Evolutionary conservation across 306 rosid species (phyloP), one percentile per base, ranked within the genome.

Genomic region (Argentina anserina): DNA sequence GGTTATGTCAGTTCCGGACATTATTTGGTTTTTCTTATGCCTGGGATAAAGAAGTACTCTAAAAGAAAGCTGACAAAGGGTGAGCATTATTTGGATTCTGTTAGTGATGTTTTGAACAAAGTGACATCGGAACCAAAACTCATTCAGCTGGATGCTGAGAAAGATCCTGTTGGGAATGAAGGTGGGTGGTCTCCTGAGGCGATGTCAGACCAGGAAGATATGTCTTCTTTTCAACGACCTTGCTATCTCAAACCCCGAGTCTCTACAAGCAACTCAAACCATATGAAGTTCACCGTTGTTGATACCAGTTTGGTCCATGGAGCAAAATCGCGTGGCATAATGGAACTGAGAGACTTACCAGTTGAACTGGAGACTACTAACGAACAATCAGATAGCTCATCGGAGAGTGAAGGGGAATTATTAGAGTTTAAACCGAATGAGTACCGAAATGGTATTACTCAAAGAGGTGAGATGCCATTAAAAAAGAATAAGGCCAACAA

Each of bases 91-190:
- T 87, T 86, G 50, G 93, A 87, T 83, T 87, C 91, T 72, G 87
- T 89, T 49, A 77, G 86, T 72, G 97, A 89, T 79, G 92, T 92
- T 70, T 78, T 92, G 85, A 84, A 79, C 80, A 92, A 87, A 85
- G 97, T 92, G 59, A 85, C 85, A 23, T 85, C 79, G 68, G 96
- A 92, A 55, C 96, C 97, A 42, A 80, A 80, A 65, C 91, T 92
- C 82, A 82, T 92, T 47, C 83, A 83, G 73, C 91, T 92, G 31
- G 90, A 87, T 78, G 80, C 69, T 60, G 85, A 86, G 71, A 88
- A 83, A 69, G 76, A 77, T 78, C 75, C 65, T 68, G 83, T 60
- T 66, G 78, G 76, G 61, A 77, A 74, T 65, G 86, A 76, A 55
- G 77, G 78, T 41, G 71, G 79, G 20, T 79, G 65, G 82, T 66